phyloP scores from a whole-genome alignment of 768 basidiomycete genomes.

The Coprinopsis marcescibilis region DNA sequence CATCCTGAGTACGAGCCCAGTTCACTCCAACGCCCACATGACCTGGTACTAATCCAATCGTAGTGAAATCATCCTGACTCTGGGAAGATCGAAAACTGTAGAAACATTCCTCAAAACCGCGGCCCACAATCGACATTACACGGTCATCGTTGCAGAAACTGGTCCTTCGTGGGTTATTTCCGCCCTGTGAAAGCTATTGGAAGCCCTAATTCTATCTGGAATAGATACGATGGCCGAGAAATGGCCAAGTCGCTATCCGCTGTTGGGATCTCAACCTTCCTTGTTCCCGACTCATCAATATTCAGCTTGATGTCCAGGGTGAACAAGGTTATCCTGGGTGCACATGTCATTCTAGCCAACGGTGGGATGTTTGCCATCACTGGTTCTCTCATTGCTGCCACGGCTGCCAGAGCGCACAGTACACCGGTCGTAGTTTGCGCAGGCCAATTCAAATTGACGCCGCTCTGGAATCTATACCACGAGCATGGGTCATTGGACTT shows the following conservation, averaged over 20 bases:
- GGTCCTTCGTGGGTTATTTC: conserved; percentile 71
- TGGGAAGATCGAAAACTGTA: conserved; percentile 93
- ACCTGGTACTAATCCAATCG: not conserved
- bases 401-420: conserved; percentile 83
- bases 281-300: conserved; percentile 94
- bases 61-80: conserved; percentile 80
- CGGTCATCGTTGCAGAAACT: conserved; percentile 93
- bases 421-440: conserved; percentile 92
- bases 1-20: conserved; percentile 81
- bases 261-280: conserved; percentile 87
- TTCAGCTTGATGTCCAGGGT: conserved; percentile 95
- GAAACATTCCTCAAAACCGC: conserved; percentile 91
- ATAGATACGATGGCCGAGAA: conserved; percentile 76
- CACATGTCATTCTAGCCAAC: conserved; percentile 94
- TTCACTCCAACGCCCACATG: not conserved
- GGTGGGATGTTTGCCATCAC: conserved; percentile 91
- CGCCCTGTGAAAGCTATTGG: conserved; percentile 30
- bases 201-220: conserved; percentile 5
- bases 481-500: conserved; percentile 83
- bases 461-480: conserved; percentile 83
- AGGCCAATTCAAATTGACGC: conserved; percentile 95
- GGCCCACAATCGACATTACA: conserved; percentile 85
- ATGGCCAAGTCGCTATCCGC: conserved; percentile 80
- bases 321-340: conserved; percentile 93
- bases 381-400: conserved; percentile 79